Base-by-base conservation (phyloP, 768 basidiomycete species). In the Mycena rosella region DNA sequence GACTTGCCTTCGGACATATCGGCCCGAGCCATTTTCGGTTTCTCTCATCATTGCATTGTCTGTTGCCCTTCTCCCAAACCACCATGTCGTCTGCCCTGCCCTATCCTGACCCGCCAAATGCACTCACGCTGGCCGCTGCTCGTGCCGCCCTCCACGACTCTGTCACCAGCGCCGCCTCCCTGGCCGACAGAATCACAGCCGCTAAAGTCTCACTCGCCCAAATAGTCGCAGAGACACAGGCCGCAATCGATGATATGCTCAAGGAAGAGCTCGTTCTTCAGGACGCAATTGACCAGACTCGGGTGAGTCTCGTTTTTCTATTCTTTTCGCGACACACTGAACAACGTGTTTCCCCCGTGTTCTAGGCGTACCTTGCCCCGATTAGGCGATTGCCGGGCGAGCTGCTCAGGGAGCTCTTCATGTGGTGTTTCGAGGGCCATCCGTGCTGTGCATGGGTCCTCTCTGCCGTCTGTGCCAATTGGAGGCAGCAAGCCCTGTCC, bases 401-500 rank as follows among this genome's bases (percentile, higher is more conserved):
- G 71, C 80, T 95, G n/a, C 82, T 94, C 55, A 84, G 90, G 60
- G 86, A 89, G 64, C 88, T 95, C 72, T 95, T 95, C 74, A 74
- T 87, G 67, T 86, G 87, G 78, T 85, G 85, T 71, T 93, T 92
- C 69, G 88, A 91, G 61, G 86, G 87, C 60, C 84, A 91, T 75
- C 86, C 90, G n/a, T 90, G 89, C 73, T 88, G 87, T 73, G 90
- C 91, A 9, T 94, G 93, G 93, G 85, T 89, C 26, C 84, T 94
- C 45, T 84, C 91, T 5, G 86, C 90, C 0, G 91, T 94, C 5
- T 92, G 88, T 69, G 75, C 83, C 9, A 79, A 85, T 18, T 94
- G 93, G 93, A 82, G 93, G 58, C 81, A 84, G 56, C 81, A 92
- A 45, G 87, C 87, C 4, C 78, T 94, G 32, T 81, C 84, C 24